Base-by-base conservation (phyloP, 1,139 yeast genomes). In the Pichia sp. region DNA sequence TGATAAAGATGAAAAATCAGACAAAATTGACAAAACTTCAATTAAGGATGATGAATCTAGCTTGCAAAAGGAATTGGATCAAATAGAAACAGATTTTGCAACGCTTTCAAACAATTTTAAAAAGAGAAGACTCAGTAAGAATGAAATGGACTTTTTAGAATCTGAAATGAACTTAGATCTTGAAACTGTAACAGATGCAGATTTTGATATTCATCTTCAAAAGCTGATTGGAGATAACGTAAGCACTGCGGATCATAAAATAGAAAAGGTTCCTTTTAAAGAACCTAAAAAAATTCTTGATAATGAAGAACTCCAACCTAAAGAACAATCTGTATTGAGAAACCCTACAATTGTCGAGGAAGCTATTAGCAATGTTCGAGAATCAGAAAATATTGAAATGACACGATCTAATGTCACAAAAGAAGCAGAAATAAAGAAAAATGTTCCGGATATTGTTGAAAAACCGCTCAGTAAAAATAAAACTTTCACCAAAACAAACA, bases 101-200 rank as follows among this genome's bases (percentile, higher is more conserved):
- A 25, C 49, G 2, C 42, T 49, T 9, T 43, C 49, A 1, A 44
- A 40, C 18, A 50, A 50, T 41, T 45, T 48, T 11, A 48, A 48
- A 28, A 50, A 41, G 10, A 43, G 53, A 35, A 43, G 53, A 29
- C 36, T 50, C 2, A 49, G 53, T 33, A 51, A 51, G 32, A 44
- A 48, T 37, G 60, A 54, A 26, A 43, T 60, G 47, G 63, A 58
- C 33, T 58, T 58, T 37, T 43, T 58, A 29, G 56, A 61, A 11
- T 48, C 60, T 6, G 60, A 57, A 30, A 41, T 60, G 28, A 60
- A 57, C 10, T 49, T 59, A 40, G 53, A 58, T 39, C 52, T 60
- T 39, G 63, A 58, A 10, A 54, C 49, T 31, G 55, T 61, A 41
- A 54, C 58, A 29, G 64, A 59, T 42, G 63, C 61, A 25, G 66